These are phyloP conservation scores for Eimeria tenella DNA, from an alignment of 169 alveolate species.

Conservation along the genomic window DNA sequence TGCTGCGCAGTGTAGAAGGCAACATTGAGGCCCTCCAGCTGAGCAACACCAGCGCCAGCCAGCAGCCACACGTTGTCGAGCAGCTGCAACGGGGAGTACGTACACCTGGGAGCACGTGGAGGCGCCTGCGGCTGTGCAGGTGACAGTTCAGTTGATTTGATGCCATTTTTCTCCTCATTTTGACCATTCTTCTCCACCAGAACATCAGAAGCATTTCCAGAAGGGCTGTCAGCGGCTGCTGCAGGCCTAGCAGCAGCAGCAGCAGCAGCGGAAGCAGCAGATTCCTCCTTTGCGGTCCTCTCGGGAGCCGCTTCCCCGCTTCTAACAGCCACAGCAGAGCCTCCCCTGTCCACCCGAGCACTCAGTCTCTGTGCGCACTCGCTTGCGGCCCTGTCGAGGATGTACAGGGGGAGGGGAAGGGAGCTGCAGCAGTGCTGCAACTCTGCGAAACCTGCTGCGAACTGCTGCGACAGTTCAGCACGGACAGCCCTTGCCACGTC, in stretches of 20 bases:
- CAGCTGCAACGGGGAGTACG: constrained; percentile 38
- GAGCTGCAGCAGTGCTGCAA: neutral
- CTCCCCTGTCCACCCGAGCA: neutral
- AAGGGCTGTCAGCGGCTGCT: neutral
- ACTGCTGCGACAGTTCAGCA: neutral
- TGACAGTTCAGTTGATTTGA: neutral
- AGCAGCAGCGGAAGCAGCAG: neutral
- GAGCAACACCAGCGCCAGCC: constrained; percentile 10
- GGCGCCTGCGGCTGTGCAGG: neutral
- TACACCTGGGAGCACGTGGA: neutral
- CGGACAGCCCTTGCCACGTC: neutral
- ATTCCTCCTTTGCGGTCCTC: neutral
- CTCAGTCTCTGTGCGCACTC: neutral
- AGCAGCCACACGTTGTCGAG: constrained; percentile 18
- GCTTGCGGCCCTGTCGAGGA: constrained; percentile 11
- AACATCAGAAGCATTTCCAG: neutral
- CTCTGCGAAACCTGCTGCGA: neutral
- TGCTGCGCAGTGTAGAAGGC: constrained; percentile 18
- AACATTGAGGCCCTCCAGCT: constrained; percentile 43
- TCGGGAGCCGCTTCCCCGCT: neutral
- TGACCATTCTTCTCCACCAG: neutral
- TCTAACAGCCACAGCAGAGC: neutral
- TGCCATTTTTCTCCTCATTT: neutral
- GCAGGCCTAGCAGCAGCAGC: constrained; percentile 8
- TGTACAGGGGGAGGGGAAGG: constrained; percentile 18